phyloP scores from a whole-genome alignment of 2,329 filamentous ascomycete species.

The Cladosporium sp. region DNA sequence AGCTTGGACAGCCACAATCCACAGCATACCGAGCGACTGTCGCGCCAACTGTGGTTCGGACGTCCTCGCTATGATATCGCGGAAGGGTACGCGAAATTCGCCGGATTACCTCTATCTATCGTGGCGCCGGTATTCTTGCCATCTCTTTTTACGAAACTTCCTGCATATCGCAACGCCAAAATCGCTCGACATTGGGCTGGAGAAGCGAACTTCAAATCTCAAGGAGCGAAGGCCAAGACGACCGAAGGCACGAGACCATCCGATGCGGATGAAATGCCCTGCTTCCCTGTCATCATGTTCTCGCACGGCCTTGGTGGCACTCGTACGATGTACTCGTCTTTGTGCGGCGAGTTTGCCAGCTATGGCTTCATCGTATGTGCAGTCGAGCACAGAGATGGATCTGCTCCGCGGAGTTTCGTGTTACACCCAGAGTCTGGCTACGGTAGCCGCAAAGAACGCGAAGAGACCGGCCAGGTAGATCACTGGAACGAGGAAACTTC shows the following conservation, averaged over 20 bases:
- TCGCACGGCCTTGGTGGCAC: conserved; percentile 68
- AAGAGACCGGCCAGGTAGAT: conserved; percentile 31
- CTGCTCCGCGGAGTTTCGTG: conserved; percentile 62
- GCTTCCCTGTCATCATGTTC: conserved; percentile 66
- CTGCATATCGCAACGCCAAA: conserved; percentile 63
- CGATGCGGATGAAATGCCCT: conserved; percentile 44
- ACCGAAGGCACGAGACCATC: conserved; percentile 43
- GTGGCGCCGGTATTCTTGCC: conserved; percentile 57
- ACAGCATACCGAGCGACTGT: conserved; percentile 42
- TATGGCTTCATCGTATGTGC: conserved; percentile 67
- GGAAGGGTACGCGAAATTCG: conserved; percentile 64
- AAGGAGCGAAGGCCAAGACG: conserved; percentile 46
- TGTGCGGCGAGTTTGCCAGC: conserved; percentile 68
- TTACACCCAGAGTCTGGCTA: conserved; percentile 51
- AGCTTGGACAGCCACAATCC: conserved; percentile 41
- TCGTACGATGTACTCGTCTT: conserved; percentile 61
- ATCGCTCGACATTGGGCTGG: conserved; percentile 56
- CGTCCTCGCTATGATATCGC: conserved; percentile 58
- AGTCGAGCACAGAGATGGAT: conserved; percentile 67
- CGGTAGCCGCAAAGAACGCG: conserved; percentile 29
- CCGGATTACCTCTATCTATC: conserved; percentile 50
- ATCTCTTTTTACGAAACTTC: conserved; percentile 67
- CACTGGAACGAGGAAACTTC: conserved; percentile 29
- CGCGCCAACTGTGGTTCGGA: conserved; percentile 64
- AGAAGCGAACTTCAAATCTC: conserved; percentile 44